Base-by-base conservation (phyloP, 169 alveolate species). In the Plasmodium vinckei region DNA sequence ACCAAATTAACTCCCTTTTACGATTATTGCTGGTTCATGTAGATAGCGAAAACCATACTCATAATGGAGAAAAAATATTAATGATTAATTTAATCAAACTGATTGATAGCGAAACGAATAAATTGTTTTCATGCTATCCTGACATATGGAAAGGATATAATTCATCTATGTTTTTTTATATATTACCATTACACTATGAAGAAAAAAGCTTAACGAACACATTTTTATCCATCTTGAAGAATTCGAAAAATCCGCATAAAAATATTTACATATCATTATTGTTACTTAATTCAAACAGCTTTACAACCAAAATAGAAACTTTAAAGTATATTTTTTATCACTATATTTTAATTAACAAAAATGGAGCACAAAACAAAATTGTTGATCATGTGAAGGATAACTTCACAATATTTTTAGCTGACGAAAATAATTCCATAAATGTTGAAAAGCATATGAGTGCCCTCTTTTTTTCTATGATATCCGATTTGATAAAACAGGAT, bases 11-110 rank as follows among this genome's bases (percentile, higher is more conserved):
- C 39, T 49, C 73, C 23, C 61, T 73, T 61, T 65, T 73, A 2
- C 88, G 88, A 7, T 39, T 73, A 23, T 64, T 73, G 61, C 88
- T 73, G 44, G 88, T 73, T 56, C 88, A 73, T 73, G 88, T 73
- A 68, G 88, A 73, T 54, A 73, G 88, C 65, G 75, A 73, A 63
- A 73, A 53, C 13, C 88, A 73, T 46, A 73, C 73, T 17, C 27
- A 42, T 54, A 73, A 73, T 73, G 65, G 88, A 33, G 88, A 73
- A 73, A 73, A 73, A 19, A 73, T 73, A 21, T 65, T 73, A 39
- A 73, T 73, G 88, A 65, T 73, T 39, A 73, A 73, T 73, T 73
- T 73, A 61, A 44, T 73, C 23, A 73, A 65, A 27, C n/a, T 73
- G 46, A 73, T 73, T 44, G 88, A 73, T 61, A 73, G 21, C 39